Percentiles rank a stretch among this genome's conserved stretches.
Conservation (phyloP, 2,329 filamentous ascomycete species). For the Cladophialophora chaetospira region DNA sequence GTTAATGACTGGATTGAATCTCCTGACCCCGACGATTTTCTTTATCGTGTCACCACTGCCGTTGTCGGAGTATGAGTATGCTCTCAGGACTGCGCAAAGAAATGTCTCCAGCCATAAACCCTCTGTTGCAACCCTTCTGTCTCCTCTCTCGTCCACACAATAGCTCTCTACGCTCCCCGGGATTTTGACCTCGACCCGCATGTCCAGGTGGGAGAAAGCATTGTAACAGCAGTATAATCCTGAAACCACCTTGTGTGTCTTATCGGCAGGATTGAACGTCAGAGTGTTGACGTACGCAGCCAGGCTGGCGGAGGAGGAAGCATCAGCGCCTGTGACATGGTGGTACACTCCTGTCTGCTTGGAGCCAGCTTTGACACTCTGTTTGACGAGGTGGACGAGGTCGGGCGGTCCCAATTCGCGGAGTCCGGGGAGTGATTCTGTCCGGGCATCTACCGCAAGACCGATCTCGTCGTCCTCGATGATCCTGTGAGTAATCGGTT, state of each 20-base stretch:
- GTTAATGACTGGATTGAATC: conserved; percentile 96
- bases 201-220: conserved; percentile 95
- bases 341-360: conserved; percentile 86
- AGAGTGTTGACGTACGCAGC: conserved; percentile 98
- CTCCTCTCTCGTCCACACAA: conserved; percentile 93
- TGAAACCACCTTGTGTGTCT: conserved; percentile 85
- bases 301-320: conserved; percentile 93
- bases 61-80: conserved; percentile 95
- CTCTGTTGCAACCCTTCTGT: conserved; percentile 90
- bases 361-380: conserved; percentile 51
- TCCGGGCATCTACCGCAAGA: conserved; percentile 84
- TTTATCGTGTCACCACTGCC: conserved; percentile 92
- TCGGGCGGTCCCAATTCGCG: conserved; percentile 95
- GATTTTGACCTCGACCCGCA: conserved; percentile 97
- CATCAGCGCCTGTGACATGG: conserved; percentile 95
- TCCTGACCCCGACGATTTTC: conserved; percentile 93
- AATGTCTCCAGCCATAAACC: conserved; percentile 97
- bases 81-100: conserved; percentile 87
- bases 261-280: conserved; percentile 84
- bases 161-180: conserved; percentile 96
- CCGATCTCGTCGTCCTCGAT: conserved; percentile 88
- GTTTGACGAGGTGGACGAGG: conserved; percentile 90
- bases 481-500: conserved; percentile 60
- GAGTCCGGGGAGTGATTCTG: conserved; percentile 80
- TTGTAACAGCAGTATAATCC: conserved; percentile 99